These are phyloP conservation scores for Cyberlindnera petersonii DNA, from an alignment of 805 yeast species.

Conservation along the genomic window DNA sequence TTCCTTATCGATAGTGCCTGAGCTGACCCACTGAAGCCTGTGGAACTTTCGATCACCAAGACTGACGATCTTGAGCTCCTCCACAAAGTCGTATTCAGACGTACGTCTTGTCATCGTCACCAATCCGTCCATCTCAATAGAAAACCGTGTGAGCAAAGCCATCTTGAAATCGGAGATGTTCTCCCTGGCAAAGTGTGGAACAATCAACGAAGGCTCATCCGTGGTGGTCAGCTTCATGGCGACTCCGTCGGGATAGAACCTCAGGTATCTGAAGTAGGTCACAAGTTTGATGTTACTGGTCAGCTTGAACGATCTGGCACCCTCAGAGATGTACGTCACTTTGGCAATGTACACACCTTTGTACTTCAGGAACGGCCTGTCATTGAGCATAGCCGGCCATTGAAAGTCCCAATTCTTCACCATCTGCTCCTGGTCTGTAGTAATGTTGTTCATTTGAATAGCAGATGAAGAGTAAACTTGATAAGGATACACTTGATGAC, in stretches of 20 bases:
- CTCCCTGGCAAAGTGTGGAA: slow-evolving; percentile 46
- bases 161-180: slow-evolving; percentile 31
- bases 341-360: slow-evolving; percentile 83
- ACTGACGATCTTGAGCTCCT: slow-evolving; percentile 54
- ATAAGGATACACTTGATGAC: slow-evolving; percentile 46
- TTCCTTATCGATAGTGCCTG: slow-evolving; percentile 54
- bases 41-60: slow-evolving; percentile 64
- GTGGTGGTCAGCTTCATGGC: slow-evolving; percentile 68
- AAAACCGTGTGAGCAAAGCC: slow-evolving; percentile 35
- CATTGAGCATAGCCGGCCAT: slow-evolving; percentile 34
- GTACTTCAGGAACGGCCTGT: slow-evolving; percentile 75
- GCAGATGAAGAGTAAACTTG: slow-evolving; percentile 50
- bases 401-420: slow-evolving; percentile 39
- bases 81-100: slow-evolving; percentile 57
- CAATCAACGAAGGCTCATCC: slow-evolving; percentile 65
- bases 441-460: slow-evolving; percentile 34
- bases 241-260: slow-evolving; percentile 78
- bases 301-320: slow-evolving; percentile 65
- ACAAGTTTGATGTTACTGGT: slow-evolving; percentile 75
- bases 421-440: slow-evolving; percentile 32
- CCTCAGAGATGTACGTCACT: slow-evolving; percentile 80
- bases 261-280: slow-evolving; percentile 79
- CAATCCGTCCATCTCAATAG: slow-evolving; percentile 50
- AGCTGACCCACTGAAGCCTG: slow-evolving; percentile 66
- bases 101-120: slow-evolving; percentile 56